Evolutionary conservation across 2,329 filamentous ascomycete species (phyloP).

Genomic region (Apiospora aurea): DNA sequence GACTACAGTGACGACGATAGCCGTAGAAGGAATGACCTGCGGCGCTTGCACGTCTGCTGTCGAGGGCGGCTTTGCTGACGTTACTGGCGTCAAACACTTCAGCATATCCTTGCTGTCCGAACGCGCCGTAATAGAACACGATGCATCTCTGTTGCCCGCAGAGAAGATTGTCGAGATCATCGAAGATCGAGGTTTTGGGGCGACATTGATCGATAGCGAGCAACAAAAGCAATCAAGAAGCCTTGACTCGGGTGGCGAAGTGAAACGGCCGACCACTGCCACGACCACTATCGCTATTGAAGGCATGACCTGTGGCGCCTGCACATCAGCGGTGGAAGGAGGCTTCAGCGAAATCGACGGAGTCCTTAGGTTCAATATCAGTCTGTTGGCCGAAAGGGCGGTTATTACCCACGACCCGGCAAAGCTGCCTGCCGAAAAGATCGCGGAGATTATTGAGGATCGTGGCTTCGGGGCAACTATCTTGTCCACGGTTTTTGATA

Average conservation of each 20-base stretch:
- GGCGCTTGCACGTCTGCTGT: constrained; percentile 88
- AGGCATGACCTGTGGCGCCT: constrained; percentile 98
- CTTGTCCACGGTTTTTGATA: constrained; percentile 75
- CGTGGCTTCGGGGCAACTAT: constrained; percentile 86
- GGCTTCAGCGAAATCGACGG: constrained; percentile 82
- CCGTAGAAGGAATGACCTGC: constrained; percentile 89
- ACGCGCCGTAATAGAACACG: constrained; percentile 84
- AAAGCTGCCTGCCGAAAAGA: constrained; percentile 74
- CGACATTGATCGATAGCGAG: constrained; percentile 76
- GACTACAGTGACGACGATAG: constrained; percentile 74
- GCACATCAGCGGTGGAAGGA: constrained; percentile 87
- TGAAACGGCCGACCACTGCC: constrained; percentile 53
- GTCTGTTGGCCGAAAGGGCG: constrained; percentile 88
- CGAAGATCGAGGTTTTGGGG: constrained; percentile 80
- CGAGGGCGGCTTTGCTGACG: constrained; percentile 79
- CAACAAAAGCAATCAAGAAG: constrained; percentile 50
- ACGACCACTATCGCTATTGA: constrained; percentile 89
- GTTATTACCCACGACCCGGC: constrained; percentile 83
- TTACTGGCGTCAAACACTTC: constrained; percentile 76
- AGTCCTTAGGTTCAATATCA: constrained; percentile 90
- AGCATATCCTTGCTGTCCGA: constrained; percentile 86
- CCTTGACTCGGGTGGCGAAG: constrained; percentile 36
- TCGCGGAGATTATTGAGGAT: constrained; percentile 86
- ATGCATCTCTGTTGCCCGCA: constrained; percentile 61
- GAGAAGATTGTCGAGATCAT: constrained; percentile 66